Percentiles rank a stretch among this genome's conserved stretches.
phyloP scores from a whole-genome alignment of 169 alveolate species.

The Ichthyophthirius multifiliis region DNA sequence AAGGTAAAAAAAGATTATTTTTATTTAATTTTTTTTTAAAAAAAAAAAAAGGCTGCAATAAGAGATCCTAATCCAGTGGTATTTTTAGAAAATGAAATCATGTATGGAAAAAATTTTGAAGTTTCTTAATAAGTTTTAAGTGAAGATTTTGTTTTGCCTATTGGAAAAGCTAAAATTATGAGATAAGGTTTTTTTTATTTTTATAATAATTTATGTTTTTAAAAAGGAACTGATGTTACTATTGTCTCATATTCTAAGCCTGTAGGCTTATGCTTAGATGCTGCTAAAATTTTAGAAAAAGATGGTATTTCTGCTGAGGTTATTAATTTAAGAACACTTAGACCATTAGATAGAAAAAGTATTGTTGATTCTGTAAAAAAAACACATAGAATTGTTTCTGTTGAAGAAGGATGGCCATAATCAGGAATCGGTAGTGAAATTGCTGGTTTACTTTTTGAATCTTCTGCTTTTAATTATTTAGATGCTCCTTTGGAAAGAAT shows the following conservation, averaged over 20 bases:
- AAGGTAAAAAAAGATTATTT: constrained; percentile 25
- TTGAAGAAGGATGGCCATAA: constrained; percentile 92
- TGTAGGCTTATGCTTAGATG: constrained; percentile 83
- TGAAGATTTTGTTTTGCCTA: constrained; percentile 80
- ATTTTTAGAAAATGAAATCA: constrained; percentile 89
- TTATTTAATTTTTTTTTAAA: not conserved
- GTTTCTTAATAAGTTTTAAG: constrained; percentile 75
- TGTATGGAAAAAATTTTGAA: constrained; percentile 83
- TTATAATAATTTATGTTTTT: not conserved
- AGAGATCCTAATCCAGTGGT: constrained; percentile 90
- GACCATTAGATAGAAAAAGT: constrained; percentile 88
- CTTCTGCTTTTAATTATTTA: constrained; percentile 67
- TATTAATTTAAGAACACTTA: constrained; percentile 84
- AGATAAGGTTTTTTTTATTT: constrained; percentile 59
- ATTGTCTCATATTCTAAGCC: constrained; percentile 84
- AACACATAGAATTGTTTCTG: constrained; percentile 86
- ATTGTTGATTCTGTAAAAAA: constrained; percentile 82
- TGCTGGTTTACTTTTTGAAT: constrained; percentile 52
- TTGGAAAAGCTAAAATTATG: constrained; percentile 88
- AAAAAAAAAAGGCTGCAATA: constrained; percentile 72
- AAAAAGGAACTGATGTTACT: constrained; percentile 75
- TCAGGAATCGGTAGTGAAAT: constrained; percentile 87
- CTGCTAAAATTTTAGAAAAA: constrained; percentile 79
- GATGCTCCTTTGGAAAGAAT: constrained; percentile 84
- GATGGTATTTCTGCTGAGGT: constrained; percentile 88